Evolutionary conservation across 2,329 filamentous ascomycete species (phyloP), one percentile per base, ranked within the genome.

Genomic region (Colletotrichum tamarilloi): DNA sequence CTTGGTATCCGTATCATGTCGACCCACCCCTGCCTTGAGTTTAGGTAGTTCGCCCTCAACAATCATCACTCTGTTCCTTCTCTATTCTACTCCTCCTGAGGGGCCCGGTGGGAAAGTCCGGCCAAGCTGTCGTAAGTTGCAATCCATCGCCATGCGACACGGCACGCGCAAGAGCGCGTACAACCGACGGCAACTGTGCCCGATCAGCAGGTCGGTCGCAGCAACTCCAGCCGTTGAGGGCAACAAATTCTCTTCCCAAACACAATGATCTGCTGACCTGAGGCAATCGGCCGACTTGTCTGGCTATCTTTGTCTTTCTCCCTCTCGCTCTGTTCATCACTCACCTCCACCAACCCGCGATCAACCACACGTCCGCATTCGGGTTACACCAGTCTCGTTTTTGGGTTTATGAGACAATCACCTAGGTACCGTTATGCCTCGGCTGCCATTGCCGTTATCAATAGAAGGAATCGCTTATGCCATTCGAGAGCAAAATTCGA

Each of bases 11-110:
- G 32, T 26, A 16, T 62, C 63, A 52, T 49, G 57, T 57, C 62
- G 56, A 57, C 56, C 56, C 63, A 72, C 63, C 63, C 68, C 63
- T 67, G 63, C 19, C 57, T 59, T 35, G 57, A 32, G 32, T 59
- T 30, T 24, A 38, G 30, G 42, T 14, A 38, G 30, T 59, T 14
- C n/a, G 24, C 35, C 28, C 56, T 28, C 19, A n/a, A 14, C 19
- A 42, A 8, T 28, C 19, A 30, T 22, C 9, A 42, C 57, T 59
- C 38, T 32, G 28, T 53, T 42, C n/a, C 65, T n/a, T 62, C 32
- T 19, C 22, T 52, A n/a, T 32, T 38, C 53, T 49, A 22, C 32
- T 49, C 19, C 11, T 22, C 55, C 38, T 22, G 32, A 52, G 42
- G 38, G 14, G 59, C 53, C 26, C 53, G 49, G 56, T 46, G 49